Percentiles rank a stretch among this genome's conserved stretches.
Conservation (phyloP, 2,329 filamentous ascomycete genomes). For the Davidsoniella virescens region DNA sequence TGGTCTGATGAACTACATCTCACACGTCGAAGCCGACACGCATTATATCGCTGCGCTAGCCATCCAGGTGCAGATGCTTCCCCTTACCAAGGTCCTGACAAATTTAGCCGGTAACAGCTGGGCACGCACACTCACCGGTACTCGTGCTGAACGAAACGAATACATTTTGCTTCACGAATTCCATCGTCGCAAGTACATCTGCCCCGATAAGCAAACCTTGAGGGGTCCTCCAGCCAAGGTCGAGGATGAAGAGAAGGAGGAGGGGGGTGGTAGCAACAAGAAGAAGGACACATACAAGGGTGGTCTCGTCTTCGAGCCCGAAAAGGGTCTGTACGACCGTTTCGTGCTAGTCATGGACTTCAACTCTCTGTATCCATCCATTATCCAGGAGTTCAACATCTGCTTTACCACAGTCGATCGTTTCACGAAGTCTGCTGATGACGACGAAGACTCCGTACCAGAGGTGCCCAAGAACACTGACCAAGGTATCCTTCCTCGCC, state of each 20-base stretch:
- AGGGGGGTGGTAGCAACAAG: constrained; percentile 61
- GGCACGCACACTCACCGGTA: constrained; percentile 90
- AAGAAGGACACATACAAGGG: constrained; percentile 99
- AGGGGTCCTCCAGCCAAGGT: constrained; percentile 30
- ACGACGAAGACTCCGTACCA: constrained; percentile 77
- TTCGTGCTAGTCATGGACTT: constrained; percentile 99
- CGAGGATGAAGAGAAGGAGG: constrained; percentile 18
- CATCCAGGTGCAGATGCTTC: constrained; percentile 76
- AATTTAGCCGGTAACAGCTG: constrained; percentile 96
- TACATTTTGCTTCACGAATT: constrained; percentile 98
- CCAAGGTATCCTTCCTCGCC: constrained; percentile 71
- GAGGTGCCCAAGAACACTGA: constrained; percentile 66
- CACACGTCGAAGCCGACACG: constrained; percentile 87
- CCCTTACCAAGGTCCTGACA: constrained; percentile 85
- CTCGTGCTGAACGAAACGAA: constrained; percentile 91
- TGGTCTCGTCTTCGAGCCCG: constrained; percentile 93
- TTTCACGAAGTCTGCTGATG: constrained; percentile 35
- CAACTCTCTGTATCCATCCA: constrained; percentile 95
- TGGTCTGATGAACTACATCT: constrained; percentile 83
- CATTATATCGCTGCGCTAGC: constrained; percentile 89
- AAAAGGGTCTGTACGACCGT: constrained; percentile 95
- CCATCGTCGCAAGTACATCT: constrained; percentile 92
- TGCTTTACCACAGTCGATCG: constrained; percentile 96
- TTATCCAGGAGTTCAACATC: constrained; percentile 98
- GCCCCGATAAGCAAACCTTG: constrained; percentile 80